Base-by-base conservation (phyloP, 1,284 basidiomycete genomes). In the Leccinum fuscescens region DNA sequence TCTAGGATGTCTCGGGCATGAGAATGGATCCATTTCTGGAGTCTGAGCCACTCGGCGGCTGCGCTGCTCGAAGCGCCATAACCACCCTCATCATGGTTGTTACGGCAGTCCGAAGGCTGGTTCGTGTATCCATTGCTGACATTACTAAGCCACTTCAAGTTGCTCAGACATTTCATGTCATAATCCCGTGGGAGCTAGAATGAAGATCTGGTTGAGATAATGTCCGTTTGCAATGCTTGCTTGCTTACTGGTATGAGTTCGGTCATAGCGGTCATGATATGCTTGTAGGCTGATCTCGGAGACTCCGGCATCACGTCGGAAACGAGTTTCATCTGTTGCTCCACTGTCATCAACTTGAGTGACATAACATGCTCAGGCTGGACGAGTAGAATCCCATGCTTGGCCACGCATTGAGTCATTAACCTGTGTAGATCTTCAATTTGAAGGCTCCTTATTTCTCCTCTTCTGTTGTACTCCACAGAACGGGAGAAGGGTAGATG, bases 301-400 rank as follows among this genome's bases (percentile, higher is more conserved):
- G 42, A 17, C 42, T 44, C 42, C 8, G 0, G n/a, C 6, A 44
- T 63, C 14, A 59, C 8, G 1, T 17, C 3, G 6, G n/a, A 7
- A 12, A 46, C 42, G 11, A 44, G 42, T 11, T 5, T 15, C 8
- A 75, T 27, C 50, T 72, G 66, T 20, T 62, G 64, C 42, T 83
- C 76, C 17, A 82, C 65, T 0, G 72, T 73, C 74, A 80, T 77
- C 7, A 85, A 71, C 58, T 77, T 75, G 55, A 82, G 80, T 0
- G 82, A 84, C 1, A 85, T 71, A 1, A 83, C 73, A 46, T 85
- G 83, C 53, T 85, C 83, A 0, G 83, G 83, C 50, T 84, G 83
- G 4, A 73, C 66, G 1, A 85, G 68, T 1, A 84, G 66, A 24
- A 85, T 66, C 0, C 83, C 82, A 2, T 75, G 69, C 14, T 66